These are phyloP conservation scores for Ceratobasidium sp. DNA, from an alignment of 1,284 basidiomycete species.

Conservation along the genomic window DNA sequence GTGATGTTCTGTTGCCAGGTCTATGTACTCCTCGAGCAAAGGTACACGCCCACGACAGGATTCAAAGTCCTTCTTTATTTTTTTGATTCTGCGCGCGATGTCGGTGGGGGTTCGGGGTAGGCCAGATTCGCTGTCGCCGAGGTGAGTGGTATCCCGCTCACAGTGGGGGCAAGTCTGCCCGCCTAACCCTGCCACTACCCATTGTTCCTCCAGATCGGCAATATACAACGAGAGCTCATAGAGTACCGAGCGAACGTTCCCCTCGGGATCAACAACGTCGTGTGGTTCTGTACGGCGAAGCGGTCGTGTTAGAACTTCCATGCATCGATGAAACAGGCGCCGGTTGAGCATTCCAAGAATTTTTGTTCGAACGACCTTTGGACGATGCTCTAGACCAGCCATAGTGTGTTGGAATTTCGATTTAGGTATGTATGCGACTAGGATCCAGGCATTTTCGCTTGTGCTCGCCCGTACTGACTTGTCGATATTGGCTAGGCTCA, in stretches of 20 bases:
- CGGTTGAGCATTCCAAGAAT: constrained; percentile 19
- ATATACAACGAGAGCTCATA: constrained; percentile 21
- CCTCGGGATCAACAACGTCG: constrained; percentile 34
- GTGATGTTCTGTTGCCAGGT: background rate
- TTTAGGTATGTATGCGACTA: constrained; percentile 45
- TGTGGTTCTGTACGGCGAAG: constrained; percentile 25
- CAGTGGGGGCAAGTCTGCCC: constrained; percentile 33
- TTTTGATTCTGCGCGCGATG: constrained; percentile 13
- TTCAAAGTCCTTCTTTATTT: background rate
- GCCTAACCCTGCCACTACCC: constrained; percentile 5
- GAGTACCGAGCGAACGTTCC: constrained; percentile 21
- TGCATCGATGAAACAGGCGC: constrained; percentile 33
- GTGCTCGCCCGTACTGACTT: constrained; percentile 35
- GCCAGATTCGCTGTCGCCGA: constrained; percentile 24
- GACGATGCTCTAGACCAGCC: background rate
- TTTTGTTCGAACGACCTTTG: constrained; percentile 19
- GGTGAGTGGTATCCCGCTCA: constrained; percentile 1
- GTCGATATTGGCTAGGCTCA: constrained; percentile 31
- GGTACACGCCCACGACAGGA: background rate
- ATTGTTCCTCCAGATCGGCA: constrained; percentile 38
- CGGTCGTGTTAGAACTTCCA: constrained; percentile 26
- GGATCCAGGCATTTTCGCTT: constrained; percentile 34
- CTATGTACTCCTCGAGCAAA: background rate
- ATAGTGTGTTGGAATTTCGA: constrained; percentile 23
- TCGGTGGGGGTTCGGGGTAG: constrained; percentile 23